Percentiles rank a stretch among this genome's conserved stretches.
phyloP scores from a whole-genome alignment of 352 stramenopile genomes.

The Globisporangium viniferum region DNA sequence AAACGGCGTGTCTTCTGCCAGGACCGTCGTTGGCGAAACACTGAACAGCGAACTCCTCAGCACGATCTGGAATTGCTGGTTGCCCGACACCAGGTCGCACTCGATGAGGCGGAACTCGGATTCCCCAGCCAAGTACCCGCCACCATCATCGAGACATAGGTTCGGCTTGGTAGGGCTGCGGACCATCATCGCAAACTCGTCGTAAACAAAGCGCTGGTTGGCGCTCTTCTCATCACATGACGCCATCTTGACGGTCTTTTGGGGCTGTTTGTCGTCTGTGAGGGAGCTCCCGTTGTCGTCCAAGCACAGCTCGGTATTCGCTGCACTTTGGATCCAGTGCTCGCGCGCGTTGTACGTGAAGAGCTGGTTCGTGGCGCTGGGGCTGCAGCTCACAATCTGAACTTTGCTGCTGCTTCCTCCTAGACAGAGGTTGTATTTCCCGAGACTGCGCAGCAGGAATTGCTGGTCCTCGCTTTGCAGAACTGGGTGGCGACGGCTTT shows the following conservation, averaged over 20 bases:
- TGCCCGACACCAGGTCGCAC: slow-evolving; percentile 3
- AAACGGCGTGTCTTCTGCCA: slow-evolving; percentile 1
- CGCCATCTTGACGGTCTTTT: neutral
- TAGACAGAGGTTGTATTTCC: slow-evolving; percentile 12
- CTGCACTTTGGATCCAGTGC: slow-evolving; percentile 10
- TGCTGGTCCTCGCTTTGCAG: neutral
- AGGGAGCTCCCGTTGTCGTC: slow-evolving; percentile 10
- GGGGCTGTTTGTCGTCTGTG: neutral
- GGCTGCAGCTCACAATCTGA: neutral
- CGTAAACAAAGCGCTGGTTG: slow-evolving; percentile 15
- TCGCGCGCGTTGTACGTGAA: slow-evolving; percentile 9
- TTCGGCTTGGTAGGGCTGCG: slow-evolving; percentile 1
- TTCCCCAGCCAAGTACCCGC: neutral
- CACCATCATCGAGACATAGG: slow-evolving; percentile 14
- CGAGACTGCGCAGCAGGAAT: slow-evolving; percentile 12
- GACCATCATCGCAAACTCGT: neutral
- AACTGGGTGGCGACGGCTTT: neutral
- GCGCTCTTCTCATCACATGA: neutral
- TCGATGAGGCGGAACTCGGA: slow-evolving; percentile 6
- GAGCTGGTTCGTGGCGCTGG: neutral
- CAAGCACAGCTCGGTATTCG: slow-evolving; percentile 1
- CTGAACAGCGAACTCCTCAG: neutral
- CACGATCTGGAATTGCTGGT: slow-evolving; percentile 16
- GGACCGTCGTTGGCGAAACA: neutral
- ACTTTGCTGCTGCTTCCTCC: slow-evolving; percentile 1